These are phyloP conservation scores for Fusarium goolgardi DNA, from an alignment of 2,329 filamentous ascomycete genomes.

Conservation along the genomic window DNA sequence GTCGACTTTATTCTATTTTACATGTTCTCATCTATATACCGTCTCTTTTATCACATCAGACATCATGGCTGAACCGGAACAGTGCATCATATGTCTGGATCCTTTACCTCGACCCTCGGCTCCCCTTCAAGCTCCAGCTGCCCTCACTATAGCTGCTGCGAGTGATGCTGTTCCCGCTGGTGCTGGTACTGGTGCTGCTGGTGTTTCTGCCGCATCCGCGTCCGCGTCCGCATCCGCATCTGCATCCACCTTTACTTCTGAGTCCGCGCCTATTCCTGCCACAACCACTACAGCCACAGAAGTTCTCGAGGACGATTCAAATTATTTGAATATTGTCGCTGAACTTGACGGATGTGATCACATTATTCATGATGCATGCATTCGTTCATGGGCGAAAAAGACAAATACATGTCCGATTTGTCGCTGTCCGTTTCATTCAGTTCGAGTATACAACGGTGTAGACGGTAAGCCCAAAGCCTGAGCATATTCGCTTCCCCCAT, in stretches of 20 bases:
- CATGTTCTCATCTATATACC: slow-evolving; percentile 59
- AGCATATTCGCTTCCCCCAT: slow-evolving; percentile 13
- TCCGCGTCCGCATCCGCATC: slow-evolving; percentile 42
- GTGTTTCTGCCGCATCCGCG: slow-evolving; percentile 38
- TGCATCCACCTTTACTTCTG: slow-evolving; percentile 12
- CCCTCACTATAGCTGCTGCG: slow-evolving; percentile 38
- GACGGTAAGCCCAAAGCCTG: slow-evolving; percentile 72
- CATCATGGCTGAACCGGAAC: slow-evolving; percentile 67
- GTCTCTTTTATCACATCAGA: slow-evolving; percentile 54
- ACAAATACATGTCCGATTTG: slow-evolving; percentile 99
- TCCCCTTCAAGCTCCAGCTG: slow-evolving; percentile 28
- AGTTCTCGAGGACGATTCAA: slow-evolving; percentile 47
- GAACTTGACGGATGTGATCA: slow-evolving; percentile 84
- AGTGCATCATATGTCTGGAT: slow-evolving; percentile 77
- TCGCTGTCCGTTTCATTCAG: slow-evolving; percentile 88
- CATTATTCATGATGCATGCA: slow-evolving; percentile 89
- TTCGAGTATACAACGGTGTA: slow-evolving; percentile 82
- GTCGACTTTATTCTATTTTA: slow-evolving; percentile 52
- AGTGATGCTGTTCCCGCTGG: slow-evolving; percentile 32
- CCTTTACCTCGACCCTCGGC: slow-evolving; percentile 59
- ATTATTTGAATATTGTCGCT: slow-evolving; percentile 62
- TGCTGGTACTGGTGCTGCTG: slow-evolving; percentile 26
- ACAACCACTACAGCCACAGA: slow-evolving; percentile 42
- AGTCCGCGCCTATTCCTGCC: slow-evolving; percentile 35
- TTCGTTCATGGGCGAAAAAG: slow-evolving; percentile 94